Percentiles rank a stretch among this genome's conserved stretches.
Conservation (phyloP, 1,284 basidiomycete species). For the Phellopilus nigrolimitatus region DNA sequence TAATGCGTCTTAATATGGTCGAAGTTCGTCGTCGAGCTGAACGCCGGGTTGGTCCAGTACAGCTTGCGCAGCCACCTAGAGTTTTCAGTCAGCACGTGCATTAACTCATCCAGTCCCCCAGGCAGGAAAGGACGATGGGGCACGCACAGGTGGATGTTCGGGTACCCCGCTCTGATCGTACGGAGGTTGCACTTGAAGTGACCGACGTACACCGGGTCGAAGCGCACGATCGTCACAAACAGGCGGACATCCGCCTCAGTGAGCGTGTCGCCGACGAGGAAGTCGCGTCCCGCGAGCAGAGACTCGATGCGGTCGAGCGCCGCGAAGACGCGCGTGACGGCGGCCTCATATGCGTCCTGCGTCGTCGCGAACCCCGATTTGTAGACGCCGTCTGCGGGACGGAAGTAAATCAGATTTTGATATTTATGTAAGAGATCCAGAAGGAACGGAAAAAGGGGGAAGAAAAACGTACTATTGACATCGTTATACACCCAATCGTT, state of each 20-base stretch:
- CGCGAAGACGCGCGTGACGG: constrained; percentile 39
- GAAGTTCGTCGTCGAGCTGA: constrained; percentile 62
- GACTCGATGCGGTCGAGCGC: constrained; percentile 48
- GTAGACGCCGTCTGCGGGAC: constrained; percentile 41
- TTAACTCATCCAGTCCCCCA: too few species aligned
- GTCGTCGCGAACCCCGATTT: constrained; percentile 56
- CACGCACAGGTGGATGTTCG: constrained; percentile 36
- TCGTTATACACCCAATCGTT: constrained; percentile 54
- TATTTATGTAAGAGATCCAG: constrained; percentile 28
- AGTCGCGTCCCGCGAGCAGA: constrained; percentile 45
- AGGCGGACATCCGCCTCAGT: constrained; percentile 61
- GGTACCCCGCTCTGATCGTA: constrained; percentile 38
- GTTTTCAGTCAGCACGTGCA: not conserved
- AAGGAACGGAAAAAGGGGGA: not conserved
- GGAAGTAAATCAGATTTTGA: too few species aligned
- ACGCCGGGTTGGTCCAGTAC: constrained; percentile 60
- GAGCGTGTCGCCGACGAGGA: constrained; percentile 46
- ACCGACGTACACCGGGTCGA: constrained; percentile 52
- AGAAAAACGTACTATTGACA: constrained; percentile 35
- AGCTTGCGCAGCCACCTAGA: constrained; percentile 50
- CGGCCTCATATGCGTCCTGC: constrained; percentile 50
- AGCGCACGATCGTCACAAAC: constrained; percentile 51
- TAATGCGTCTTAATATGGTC: constrained; percentile 46
- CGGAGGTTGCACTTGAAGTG: constrained; percentile 62
- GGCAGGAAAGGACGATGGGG: constrained; percentile 36